Percentiles rank a stretch among this genome's conserved stretches.
Evolutionary conservation across 2,329 filamentous ascomycete species (phyloP).

Genomic region (Fusarium secorum): DNA sequence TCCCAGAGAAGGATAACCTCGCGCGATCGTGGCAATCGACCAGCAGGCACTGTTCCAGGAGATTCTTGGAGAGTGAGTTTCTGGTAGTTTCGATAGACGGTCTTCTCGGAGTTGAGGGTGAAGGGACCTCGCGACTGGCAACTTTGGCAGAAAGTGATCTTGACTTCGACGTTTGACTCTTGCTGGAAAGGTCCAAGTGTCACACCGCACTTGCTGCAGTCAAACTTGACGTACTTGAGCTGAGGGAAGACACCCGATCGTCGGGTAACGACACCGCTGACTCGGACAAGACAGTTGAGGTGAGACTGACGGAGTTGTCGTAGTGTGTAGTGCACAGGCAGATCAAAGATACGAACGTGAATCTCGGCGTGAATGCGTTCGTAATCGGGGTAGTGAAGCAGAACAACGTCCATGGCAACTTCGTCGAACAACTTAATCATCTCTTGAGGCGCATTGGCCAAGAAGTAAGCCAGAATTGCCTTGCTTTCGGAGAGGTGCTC

Average conservation of each 20-base stretch:
- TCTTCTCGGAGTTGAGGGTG: slow-evolving; percentile 95
- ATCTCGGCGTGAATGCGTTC: slow-evolving; percentile 98
- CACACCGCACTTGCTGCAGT: slow-evolving; percentile 90
- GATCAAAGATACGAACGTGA: slow-evolving; percentile 93
- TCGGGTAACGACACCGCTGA: slow-evolving; percentile 93
- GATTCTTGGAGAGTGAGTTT: slow-evolving; percentile 97
- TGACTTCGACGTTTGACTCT: slow-evolving; percentile 95
- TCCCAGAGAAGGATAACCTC: slow-evolving; percentile 98
- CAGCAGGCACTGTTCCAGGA: slow-evolving; percentile 93
- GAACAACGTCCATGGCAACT: slow-evolving; percentile 94
- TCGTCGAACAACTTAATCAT: slow-evolving; percentile 96
- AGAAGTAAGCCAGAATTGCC: slow-evolving; percentile 92
- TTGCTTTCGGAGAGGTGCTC: slow-evolving; percentile 90
- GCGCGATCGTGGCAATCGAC: slow-evolving; percentile 88
- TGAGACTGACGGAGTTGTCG: slow-evolving; percentile 95
- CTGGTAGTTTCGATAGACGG: slow-evolving; percentile 98
- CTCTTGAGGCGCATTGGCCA: slow-evolving; percentile 94
- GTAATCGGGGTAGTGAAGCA: slow-evolving; percentile 97
- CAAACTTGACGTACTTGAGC: slow-evolving; percentile 98
- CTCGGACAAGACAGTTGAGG: slow-evolving; percentile 92
- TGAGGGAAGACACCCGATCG: slow-evolving; percentile 96
- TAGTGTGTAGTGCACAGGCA: slow-evolving; percentile 93
- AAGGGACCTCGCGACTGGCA: slow-evolving; percentile 97
- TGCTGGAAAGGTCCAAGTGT: slow-evolving; percentile 97
- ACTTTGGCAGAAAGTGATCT: slow-evolving; percentile 94